phyloP scores from a whole-genome alignment of 2,329 filamentous ascomycete species.

The Beauveria bassiana region DNA sequence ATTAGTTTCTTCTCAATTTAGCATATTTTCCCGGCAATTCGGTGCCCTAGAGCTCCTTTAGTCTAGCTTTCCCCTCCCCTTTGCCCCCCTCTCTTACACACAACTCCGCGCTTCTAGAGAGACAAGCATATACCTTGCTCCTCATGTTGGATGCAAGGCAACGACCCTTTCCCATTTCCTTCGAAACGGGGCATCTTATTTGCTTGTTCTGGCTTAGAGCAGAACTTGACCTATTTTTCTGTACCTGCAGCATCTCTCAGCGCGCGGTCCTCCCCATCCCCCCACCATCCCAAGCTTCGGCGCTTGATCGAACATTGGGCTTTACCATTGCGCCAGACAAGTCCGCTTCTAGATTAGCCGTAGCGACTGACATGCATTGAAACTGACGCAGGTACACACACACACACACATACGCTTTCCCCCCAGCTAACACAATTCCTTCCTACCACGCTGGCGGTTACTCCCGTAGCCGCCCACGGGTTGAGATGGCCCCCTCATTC shows the following conservation, averaged over 20 bases:
- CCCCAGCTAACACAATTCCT: not conserved
- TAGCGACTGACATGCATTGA: not conserved
- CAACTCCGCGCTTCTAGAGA: not conserved
- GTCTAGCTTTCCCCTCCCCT: not conserved
- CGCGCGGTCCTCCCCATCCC: not conserved
- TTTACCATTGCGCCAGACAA: not conserved
- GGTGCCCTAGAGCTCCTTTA: not conserved
- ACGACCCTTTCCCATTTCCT: slow-evolving; percentile 10
- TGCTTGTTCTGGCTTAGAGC: not conserved
- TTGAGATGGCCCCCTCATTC: not conserved
- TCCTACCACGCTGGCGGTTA: not conserved
- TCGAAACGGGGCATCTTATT: too few relatives aligned
- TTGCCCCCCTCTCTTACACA: not conserved
- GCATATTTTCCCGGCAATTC: not conserved
- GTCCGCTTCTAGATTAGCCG: too few relatives aligned
- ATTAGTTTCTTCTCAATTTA: not conserved
- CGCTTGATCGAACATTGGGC: slow-evolving; percentile 4
- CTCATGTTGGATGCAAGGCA: not conserved
- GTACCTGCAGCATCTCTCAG: not conserved
- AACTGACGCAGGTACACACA: not conserved
- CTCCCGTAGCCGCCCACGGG: not conserved
- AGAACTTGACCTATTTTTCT: not conserved
- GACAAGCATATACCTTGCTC: not conserved
- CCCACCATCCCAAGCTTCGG: not conserved
- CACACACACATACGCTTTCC: not conserved